Evolutionary conservation across 106 monocot species (phyloP).

Genomic region (Dactylorhiza incarnata): DNA sequence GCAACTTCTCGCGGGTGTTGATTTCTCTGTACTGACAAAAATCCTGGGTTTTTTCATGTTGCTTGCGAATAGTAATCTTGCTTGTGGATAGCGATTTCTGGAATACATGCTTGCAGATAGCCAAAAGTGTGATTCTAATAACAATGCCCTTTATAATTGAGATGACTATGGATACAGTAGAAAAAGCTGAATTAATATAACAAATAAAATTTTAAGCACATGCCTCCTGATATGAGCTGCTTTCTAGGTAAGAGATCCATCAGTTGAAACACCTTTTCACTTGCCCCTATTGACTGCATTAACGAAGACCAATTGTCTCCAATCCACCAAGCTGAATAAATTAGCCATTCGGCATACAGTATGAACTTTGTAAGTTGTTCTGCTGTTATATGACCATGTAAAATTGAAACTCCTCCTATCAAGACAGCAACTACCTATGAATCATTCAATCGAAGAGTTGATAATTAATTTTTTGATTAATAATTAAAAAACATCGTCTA

Average conservation of each 20-base stretch:
- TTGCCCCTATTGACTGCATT: constrained; percentile 94
- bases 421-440: constrained; percentile 85
- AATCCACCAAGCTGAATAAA: constrained; percentile 82
- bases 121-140: no score
- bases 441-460: constrained; percentile 10
- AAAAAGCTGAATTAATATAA: not conserved
- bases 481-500: not conserved
- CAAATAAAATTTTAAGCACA: constrained; percentile 7
- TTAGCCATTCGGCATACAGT: constrained; percentile 87
- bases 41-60: no score
- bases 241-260: constrained; percentile 77
- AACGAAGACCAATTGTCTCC: constrained; percentile 94
- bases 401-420: constrained; percentile 74
- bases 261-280: constrained; percentile 85
- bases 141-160: not conserved
- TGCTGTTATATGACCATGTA: constrained; percentile 78
- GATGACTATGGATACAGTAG: not conserved
- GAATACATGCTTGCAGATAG: no score
- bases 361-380: constrained; percentile 93
- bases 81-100: no score
- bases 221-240: constrained; percentile 56
- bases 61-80: no score
- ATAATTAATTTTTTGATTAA: not conserved
- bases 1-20: constrained; percentile 44
- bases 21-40: constrained; percentile 17